These are phyloP conservation scores for Populus hybrid DNA, from an alignment of 441 rosid genomes.

Conservation along the genomic window DNA sequence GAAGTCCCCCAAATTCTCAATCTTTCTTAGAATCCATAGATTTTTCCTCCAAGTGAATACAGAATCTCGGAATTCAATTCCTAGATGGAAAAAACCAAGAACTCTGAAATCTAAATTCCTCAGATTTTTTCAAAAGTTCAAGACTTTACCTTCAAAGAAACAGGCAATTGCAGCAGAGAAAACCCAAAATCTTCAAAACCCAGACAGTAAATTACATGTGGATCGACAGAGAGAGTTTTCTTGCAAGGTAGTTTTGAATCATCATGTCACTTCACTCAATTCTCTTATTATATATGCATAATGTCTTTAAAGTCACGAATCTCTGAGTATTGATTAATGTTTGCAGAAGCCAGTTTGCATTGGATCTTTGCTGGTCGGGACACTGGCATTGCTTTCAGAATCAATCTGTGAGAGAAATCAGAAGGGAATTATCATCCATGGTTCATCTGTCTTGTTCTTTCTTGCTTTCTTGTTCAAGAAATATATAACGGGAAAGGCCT, in stretches of 20 bases:
- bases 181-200: conserved; percentile 2
- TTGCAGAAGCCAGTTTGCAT: conserved; percentile 10
- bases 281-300: neutral
- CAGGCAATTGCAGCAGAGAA: neutral
- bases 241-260: conserved; percentile 10
- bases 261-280: neutral
- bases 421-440: conserved; percentile 10
- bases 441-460: conserved; percentile 8
- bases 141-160: conserved; percentile 5
- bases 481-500: conserved; percentile 2
- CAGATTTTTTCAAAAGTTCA: conserved; percentile 16
- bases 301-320: neutral
- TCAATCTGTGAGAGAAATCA: conserved; percentile 12
- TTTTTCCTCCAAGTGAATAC: conserved; percentile 26
- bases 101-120: conserved; percentile 20
- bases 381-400: conserved; percentile 12
- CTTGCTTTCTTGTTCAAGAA: conserved; percentile 9
- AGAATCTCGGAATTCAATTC: conserved; percentile 13
- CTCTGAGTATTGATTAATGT: neutral
- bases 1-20: conserved; percentile 25
- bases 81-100: conserved; percentile 3
- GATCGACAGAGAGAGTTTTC: neutral
- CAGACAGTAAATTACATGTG: conserved; percentile 13
- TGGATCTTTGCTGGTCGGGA: conserved; percentile 17
- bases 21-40: conserved; percentile 27